A percentile compares a stretch with the other conserved stretches of the same genome.
Conservation (phyloP, 305 asterid species). For the Fraxinus albicans region DNA sequence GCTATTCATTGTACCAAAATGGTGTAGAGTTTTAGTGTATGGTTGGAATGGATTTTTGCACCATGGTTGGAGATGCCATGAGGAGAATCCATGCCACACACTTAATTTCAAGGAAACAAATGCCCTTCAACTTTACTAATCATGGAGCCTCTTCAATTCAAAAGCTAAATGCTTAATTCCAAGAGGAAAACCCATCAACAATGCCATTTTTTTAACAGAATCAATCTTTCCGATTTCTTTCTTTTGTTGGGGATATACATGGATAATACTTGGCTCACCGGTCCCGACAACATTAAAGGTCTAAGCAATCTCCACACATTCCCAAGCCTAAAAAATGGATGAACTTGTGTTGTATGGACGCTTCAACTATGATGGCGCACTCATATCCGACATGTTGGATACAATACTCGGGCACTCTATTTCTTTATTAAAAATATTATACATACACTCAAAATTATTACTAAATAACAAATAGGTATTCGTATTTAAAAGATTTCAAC, state of each 20-base stretch:
- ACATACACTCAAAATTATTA: not conserved
- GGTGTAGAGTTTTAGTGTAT: not conserved
- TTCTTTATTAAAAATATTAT: too few relatives aligned
- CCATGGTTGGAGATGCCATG: too few relatives aligned
- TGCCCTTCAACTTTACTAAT: not conserved
- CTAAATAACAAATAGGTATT: not conserved
- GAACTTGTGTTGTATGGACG: not conserved
- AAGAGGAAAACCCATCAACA: not conserved
- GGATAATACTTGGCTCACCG: not conserved
- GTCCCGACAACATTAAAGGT: not conserved
- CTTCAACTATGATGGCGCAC: not conserved
- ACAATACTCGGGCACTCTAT: not conserved
- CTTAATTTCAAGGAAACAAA: not conserved
- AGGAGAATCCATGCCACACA: not conserved
- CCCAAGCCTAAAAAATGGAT: not conserved
- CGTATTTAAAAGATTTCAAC: not conserved
- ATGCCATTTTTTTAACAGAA: not conserved
- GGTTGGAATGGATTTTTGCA: not conserved
- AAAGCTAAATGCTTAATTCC: not conserved
- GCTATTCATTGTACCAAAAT: not conserved
- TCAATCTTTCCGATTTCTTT: not conserved
- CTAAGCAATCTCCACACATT: not conserved
- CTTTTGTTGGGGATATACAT: not conserved
- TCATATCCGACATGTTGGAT: too few relatives aligned
- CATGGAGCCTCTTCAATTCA: not conserved